Evolutionary conservation across 2,329 filamentous ascomycete species (phyloP).

Genomic region (Orbilia javanica): DNA sequence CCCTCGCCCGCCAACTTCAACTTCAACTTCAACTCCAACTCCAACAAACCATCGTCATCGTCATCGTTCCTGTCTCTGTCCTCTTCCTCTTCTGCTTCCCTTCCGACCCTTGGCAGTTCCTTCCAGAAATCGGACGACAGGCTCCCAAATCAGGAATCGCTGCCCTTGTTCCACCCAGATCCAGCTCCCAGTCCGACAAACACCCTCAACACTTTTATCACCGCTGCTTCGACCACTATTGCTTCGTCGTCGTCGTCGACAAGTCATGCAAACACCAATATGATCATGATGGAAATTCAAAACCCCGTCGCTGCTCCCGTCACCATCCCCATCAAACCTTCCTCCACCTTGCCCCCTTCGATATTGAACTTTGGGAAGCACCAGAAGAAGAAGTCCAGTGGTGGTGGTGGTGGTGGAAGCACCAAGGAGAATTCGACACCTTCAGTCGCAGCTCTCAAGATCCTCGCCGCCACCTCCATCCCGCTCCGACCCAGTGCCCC

Average conservation of each 20-base stretch:
- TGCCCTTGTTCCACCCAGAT: slow-evolving; percentile 10
- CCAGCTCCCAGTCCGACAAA: slow-evolving; percentile 27
- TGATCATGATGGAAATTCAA: slow-evolving; percentile 57
- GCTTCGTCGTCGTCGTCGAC: slow-evolving; percentile 24
- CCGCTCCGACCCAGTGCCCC: slow-evolving; percentile 55
- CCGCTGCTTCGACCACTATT: neutral
- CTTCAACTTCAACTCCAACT: neutral
- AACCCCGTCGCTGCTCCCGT: slow-evolving; percentile 50
- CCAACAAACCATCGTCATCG: neutral
- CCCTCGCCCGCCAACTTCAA: too few relatives aligned
- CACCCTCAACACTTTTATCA: slow-evolving; percentile 45
- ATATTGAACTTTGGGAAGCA: slow-evolving; percentile 44
- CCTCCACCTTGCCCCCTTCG: slow-evolving; percentile 35
- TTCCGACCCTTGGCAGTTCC: slow-evolving; percentile 39
- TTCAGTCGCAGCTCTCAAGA: slow-evolving; percentile 61
- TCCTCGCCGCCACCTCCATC: slow-evolving; percentile 62
- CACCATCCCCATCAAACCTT: slow-evolving; percentile 47
- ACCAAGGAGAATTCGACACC: slow-evolving; percentile 56
- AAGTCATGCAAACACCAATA: slow-evolving; percentile 49
- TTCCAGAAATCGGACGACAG: slow-evolving; percentile 50
- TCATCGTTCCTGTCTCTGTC: slow-evolving; percentile 20
- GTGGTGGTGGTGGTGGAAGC: slow-evolving; percentile 20
- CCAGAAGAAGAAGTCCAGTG: slow-evolving; percentile 23
- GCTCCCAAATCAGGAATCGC: slow-evolving; percentile 56
- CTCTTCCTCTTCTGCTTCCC: slow-evolving; percentile 37